phyloP scores from a whole-genome alignment of 192 early-diverging fungal genomes.

The Rhizophagus prolifer region DNA sequence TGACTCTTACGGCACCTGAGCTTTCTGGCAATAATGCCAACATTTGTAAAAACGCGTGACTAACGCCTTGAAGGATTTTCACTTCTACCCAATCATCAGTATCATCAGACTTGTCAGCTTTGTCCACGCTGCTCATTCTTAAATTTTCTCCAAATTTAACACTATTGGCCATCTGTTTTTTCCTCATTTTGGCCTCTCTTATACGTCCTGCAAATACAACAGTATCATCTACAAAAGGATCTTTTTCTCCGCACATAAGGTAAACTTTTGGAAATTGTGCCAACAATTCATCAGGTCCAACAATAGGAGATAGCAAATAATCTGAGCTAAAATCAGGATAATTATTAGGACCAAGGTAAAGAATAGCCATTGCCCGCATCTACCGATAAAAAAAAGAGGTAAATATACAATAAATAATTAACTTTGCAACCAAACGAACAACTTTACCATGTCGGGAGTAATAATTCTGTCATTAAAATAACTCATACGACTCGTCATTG shows the following conservation, averaged over 20 bases:
- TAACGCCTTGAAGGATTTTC: slow-evolving; percentile 72
- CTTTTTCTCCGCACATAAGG: slow-evolving; percentile 92
- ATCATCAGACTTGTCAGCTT: neutral
- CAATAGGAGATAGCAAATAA: slow-evolving; percentile 83
- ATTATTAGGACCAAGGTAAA: slow-evolving; percentile 85
- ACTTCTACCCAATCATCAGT: slow-evolving; percentile 58
- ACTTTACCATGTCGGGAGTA: slow-evolving; percentile 67
- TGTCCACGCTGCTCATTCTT: slow-evolving; percentile 33
- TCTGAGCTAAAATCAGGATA: slow-evolving; percentile 74
- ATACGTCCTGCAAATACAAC: slow-evolving; percentile 87
- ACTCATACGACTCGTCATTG: slow-evolving; percentile 73
- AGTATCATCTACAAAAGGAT: slow-evolving; percentile 97
- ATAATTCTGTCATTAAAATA: slow-evolving; percentile 89
- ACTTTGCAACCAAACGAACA: neutral
- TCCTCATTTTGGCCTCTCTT: slow-evolving; percentile 73
- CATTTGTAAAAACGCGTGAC: slow-evolving; percentile 70
- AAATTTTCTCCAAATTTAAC: slow-evolving; percentile 42
- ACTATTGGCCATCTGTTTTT: slow-evolving; percentile 29
- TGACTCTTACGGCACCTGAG: slow-evolving; percentile 40
- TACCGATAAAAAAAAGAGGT: slow-evolving; percentile 25
- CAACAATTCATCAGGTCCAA: slow-evolving; percentile 82
- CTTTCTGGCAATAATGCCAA: slow-evolving; percentile 72
- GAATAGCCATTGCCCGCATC: slow-evolving; percentile 69
- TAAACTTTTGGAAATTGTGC: slow-evolving; percentile 89
- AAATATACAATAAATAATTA: slow-evolving; percentile 6